Evolutionary conservation across 805 yeast species (phyloP).

Genomic region (Saccharomycopsis oosterbeekiorum): DNA sequence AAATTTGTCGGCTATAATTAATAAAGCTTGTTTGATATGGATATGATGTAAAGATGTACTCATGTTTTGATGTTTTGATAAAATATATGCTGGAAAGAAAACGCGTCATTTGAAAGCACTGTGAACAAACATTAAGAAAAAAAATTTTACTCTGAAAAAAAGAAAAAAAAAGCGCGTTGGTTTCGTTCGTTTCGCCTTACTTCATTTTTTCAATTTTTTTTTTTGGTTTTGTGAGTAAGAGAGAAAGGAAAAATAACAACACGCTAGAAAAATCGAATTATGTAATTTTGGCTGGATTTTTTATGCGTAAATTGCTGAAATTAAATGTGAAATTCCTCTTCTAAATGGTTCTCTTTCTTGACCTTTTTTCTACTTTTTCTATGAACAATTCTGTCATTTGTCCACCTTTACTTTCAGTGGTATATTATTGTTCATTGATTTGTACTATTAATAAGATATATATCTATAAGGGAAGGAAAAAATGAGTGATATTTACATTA

Average conservation of each 20-base stretch:
- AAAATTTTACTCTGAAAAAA: background rate
- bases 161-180: background rate
- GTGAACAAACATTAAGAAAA: background rate
- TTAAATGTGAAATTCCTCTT: too few relatives aligned
- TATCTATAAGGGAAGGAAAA: background rate
- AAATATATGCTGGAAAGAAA: background rate
- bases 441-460: too few relatives aligned
- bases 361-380: background rate
- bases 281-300: background rate
- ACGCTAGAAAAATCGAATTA: background rate
- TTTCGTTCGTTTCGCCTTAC: too few relatives aligned
- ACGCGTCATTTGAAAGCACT: background rate
- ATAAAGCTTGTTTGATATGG: background rate
- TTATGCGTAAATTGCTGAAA: background rate
- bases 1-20: background rate
- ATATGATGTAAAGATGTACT: background rate
- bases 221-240: too few relatives aligned
- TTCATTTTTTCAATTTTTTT: too few relatives aligned
- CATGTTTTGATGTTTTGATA: background rate
- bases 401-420: background rate
- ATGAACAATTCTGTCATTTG: background rate
- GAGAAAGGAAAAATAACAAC: background rate
- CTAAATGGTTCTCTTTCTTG: too few relatives aligned
- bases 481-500: slow-evolving; percentile 51
- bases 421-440: too few relatives aligned